Base-by-base conservation (phyloP, 345 rosid species). In the Pugionium cornutum region DNA sequence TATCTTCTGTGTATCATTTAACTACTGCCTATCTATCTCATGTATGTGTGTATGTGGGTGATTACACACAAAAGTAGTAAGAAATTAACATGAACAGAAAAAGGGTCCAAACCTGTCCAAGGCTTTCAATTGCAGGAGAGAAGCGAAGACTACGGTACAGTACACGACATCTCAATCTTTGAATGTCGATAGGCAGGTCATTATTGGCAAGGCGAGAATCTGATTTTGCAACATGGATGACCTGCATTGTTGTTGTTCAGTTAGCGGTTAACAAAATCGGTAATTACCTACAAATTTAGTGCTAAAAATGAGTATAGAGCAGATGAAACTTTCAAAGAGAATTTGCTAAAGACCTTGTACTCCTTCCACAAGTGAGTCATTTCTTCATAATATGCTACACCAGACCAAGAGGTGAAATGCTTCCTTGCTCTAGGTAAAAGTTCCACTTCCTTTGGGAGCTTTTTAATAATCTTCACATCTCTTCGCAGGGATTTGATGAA, bases 151-250 rank as follows among this genome's bases (percentile, higher is more conserved):
- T 85, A 11, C 76, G 68, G 70, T 88, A 94, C 54, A 90, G 25
- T n/a, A 88, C 83, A 53, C 99, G 99, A 28, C 99, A 94, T 77
- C 99, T 88, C 82, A 90, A 67, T 66, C 89, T 84, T 75, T 90
- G 97, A 67, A 86, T 67, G 75, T 90, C 91, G 58, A 85, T 77
- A 68, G 97, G 97, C 64, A 90, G 77, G 75, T 88, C 86, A 66
- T 82, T 94, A 81, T 90, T 94, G 55, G 95, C 95, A 58, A 94
- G 88, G 54, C 97, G 91, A 58, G 97, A 94, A 81, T 94, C 99
- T 44, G 97, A 94, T 70, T 94, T 90, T 1, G 87, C 84, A 57
- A 84, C 96, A 72, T 85, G 89, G 60, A 94, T 83, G 26, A 94
- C 91, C 96, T 91, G 85, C 58, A 53, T 18, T 18, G 0, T 18